Conservation (phyloP, 768 basidiomycete species). For the Lenzites betulinus region DNA sequence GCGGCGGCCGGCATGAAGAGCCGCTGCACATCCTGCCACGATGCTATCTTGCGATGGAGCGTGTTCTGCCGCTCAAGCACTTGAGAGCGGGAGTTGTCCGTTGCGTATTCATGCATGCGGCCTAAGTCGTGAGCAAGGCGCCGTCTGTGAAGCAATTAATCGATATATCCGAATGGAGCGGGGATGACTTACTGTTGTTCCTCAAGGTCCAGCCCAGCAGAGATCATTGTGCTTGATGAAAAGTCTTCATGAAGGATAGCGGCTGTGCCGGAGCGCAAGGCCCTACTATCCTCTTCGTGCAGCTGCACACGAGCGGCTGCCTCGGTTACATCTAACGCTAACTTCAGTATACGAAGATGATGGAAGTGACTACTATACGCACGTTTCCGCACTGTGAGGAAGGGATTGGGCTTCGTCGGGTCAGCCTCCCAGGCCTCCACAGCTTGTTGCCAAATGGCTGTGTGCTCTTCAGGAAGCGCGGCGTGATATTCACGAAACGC, state of each 20-base stretch:
- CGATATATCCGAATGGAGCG: no score
- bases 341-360: background rate
- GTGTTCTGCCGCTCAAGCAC: background rate
- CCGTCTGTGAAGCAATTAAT: background rate
- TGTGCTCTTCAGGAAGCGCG: background rate
- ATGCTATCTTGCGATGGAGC: background rate
- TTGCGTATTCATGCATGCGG: background rate
- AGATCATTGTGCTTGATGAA: no score
- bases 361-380: background rate
- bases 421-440: constrained; percentile 4
- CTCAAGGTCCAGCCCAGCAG: no score
- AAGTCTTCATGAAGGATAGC: no score
- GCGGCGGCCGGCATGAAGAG: background rate
- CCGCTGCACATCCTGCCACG: background rate
- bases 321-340: background rate
- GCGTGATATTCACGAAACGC: background rate
- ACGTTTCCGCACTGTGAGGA: background rate
- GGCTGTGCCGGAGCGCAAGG: no score
- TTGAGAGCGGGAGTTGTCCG: background rate
- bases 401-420: background rate
- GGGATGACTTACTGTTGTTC: no score
- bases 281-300: no score
- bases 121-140: background rate
- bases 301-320: no score
- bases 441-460: background rate